Conservation (phyloP, 495 filamentous ascomycete genomes). For the Amniculicola lignicola region DNA sequence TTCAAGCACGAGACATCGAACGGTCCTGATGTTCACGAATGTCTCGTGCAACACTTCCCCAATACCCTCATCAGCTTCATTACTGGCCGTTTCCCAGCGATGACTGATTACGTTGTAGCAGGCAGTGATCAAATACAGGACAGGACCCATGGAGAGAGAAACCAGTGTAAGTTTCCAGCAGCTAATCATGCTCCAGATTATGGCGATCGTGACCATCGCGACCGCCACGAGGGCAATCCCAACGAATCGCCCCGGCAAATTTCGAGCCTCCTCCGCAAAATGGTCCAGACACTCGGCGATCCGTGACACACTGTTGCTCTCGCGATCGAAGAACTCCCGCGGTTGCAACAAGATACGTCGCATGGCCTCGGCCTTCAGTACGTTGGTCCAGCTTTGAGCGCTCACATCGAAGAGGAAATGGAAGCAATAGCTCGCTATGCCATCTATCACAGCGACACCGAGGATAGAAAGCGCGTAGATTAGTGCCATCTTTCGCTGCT, state of each 20-base stretch:
- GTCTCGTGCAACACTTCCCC: constrained; percentile 70
- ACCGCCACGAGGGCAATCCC: constrained; percentile 63
- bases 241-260: constrained; percentile 73
- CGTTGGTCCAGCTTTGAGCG: constrained; percentile 77
- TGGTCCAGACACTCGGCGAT: constrained; percentile 73
- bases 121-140: constrained; percentile 60
- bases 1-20: constrained; percentile 75
- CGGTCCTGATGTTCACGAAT: constrained; percentile 76
- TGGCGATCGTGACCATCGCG: constrained; percentile 60
- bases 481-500: constrained; percentile 48
- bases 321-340: constrained; percentile 75
- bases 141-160: constrained; percentile 63
- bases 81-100: constrained; percentile 67
- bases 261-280: constrained; percentile 83
- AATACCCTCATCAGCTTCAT: constrained; percentile 54
- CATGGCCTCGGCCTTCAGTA: constrained; percentile 65
- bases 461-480: constrained; percentile 71
- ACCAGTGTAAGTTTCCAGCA: constrained; percentile 84
- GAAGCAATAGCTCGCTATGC: constrained; percentile 58
- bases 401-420: constrained; percentile 68
- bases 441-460: constrained; percentile 64
- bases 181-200: constrained; percentile 69
- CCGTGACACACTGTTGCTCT: constrained; percentile 58
- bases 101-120: constrained; percentile 51
- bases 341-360: constrained; percentile 74